phyloP scores from a whole-genome alignment of 1,139 yeast species.

The Debaryomyces singareniensis region DNA sequence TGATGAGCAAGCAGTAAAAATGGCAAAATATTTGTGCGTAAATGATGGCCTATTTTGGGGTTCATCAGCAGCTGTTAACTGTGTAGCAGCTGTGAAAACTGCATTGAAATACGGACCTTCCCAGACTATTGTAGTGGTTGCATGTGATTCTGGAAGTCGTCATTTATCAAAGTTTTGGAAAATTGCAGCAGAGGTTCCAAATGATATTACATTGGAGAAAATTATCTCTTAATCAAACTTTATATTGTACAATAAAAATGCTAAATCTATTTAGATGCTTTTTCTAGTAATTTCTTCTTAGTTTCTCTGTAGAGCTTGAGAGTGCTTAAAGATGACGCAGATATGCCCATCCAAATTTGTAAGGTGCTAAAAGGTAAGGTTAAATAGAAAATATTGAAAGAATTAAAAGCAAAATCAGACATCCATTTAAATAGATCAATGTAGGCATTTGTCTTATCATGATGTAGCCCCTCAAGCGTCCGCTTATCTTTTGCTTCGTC shows the following conservation, averaged over 20 bases:
- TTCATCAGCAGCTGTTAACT: constrained; percentile 85
- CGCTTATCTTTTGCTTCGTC: constrained; percentile 19
- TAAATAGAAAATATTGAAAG: constrained; percentile 37
- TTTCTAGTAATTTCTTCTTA: constrained; percentile 10
- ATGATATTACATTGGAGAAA: constrained; percentile 25
- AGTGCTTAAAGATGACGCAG: constrained; percentile 35
- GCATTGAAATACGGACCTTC: constrained; percentile 60
- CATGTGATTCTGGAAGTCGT: constrained; percentile 89
- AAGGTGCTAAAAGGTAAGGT: constrained; percentile 37
- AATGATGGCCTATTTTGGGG: constrained; percentile 91
- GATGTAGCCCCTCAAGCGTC: constrained; percentile 27
- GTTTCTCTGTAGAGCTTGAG: constrained; percentile 37
- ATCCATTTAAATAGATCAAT: constrained; percentile 37
- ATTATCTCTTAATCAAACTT: constrained; percentile 10
- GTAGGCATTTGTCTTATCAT: constrained; percentile 32
- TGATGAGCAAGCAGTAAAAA: constrained; percentile 73
- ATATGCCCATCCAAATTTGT: constrained; percentile 46
- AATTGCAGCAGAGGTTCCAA: constrained; percentile 38
- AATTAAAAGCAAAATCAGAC: constrained; percentile 37
- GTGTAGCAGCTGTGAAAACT: constrained; percentile 76
- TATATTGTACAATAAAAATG: constrained; percentile 2
- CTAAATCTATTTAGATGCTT: neutral
- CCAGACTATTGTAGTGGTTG: constrained; percentile 72
- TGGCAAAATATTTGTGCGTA: constrained; percentile 80
- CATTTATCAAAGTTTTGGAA: constrained; percentile 94